These are phyloP conservation scores for Agrostemma githago DNA, from an alignment of 148 eudicot species.

Conservation along the genomic window DNA sequence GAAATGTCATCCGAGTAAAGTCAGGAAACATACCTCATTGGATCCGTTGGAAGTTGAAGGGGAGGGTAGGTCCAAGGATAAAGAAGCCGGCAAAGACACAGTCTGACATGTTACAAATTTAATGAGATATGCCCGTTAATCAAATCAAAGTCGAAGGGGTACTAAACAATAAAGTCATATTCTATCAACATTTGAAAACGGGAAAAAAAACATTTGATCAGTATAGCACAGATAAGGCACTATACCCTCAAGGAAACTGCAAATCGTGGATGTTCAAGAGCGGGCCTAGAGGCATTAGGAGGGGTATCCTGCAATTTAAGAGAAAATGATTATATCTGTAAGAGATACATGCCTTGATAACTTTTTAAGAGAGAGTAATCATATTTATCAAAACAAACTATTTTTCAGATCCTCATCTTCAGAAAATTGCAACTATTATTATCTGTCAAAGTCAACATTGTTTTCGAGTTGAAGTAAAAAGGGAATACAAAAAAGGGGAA, in stretches of 20 bases:
- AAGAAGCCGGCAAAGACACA: constrained; percentile 44
- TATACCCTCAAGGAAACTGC: constrained; percentile 56
- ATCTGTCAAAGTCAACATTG: background rate
- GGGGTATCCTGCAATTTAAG: constrained; percentile 42
- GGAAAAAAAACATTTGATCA: constrained; percentile 5
- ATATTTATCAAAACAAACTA: too few relatives aligned
- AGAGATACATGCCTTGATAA: background rate
- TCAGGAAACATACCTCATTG: constrained; percentile 35
- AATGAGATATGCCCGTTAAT: background rate
- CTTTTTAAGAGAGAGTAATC: too few relatives aligned
- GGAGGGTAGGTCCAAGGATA: constrained; percentile 43
- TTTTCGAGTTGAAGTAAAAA: background rate
- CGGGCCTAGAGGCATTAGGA: constrained; percentile 55
- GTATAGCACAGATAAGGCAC: constrained; percentile 1
- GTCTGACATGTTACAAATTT: constrained; percentile 35
- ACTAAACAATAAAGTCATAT: too few relatives aligned
- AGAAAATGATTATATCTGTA: background rate
- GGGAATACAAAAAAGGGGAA: background rate
- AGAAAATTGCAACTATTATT: background rate
- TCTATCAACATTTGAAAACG: background rate
- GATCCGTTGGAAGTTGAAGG: constrained; percentile 44
- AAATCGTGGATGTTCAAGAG: constrained; percentile 59
- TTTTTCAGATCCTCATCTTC: background rate
- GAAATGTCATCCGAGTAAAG: background rate
- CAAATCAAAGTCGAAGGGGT: background rate